Evolutionary conservation across 768 basidiomycete species (phyloP), one percentile per base, ranked within the genome.

Genomic region (Suillus decipiens): DNA sequence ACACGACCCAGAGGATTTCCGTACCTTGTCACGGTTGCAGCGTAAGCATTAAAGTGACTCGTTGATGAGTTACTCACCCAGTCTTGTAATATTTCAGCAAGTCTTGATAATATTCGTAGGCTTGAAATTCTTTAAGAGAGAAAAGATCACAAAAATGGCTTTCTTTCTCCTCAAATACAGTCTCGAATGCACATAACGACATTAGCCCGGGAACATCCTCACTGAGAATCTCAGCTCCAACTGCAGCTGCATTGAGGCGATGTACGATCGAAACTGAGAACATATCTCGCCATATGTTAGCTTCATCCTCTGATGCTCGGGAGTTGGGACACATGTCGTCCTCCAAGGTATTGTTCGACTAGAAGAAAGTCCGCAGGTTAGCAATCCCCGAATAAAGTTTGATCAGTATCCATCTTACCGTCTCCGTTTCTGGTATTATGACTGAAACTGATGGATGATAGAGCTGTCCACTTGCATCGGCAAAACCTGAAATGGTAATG

Each of bases 111-210:
- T 93, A 92, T 66, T 90, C 91, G 68, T 86, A 88, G 0, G 79
- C 81, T 33, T 75, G 75, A 71, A 89, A 94, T 59, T 93, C 93
- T 4, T 80, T 76, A 15, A 67, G 58, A 0, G 79, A 78, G 74
- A 95, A 96, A n/a, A 95, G 71, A 5, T 72, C 73, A 72, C 95
- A 96, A 75, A 91, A 94, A 1, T 83, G 84, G 65, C 89, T 90
- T 60, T 76, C 67, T 33, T 65, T 68, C 57, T 79, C 79, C 55
- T 73, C 78, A n/a, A 79, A 84, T 61, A 85, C 79, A n/a, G 84
- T 89, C 68, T 94, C 90, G 69, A 95, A 93, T 0, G 92, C 82
- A 70, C 95, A 96, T 50, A 95, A 77, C 2, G 86, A 82, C 73
- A 93, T 85, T 39, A 95, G 78, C 62, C 77, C 80, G 57, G 79